Evolutionary conservation across 768 basidiomycete genomes (phyloP), one percentile per base, ranked within the genome.

Genomic region (Boletus rubescentipes): DNA sequence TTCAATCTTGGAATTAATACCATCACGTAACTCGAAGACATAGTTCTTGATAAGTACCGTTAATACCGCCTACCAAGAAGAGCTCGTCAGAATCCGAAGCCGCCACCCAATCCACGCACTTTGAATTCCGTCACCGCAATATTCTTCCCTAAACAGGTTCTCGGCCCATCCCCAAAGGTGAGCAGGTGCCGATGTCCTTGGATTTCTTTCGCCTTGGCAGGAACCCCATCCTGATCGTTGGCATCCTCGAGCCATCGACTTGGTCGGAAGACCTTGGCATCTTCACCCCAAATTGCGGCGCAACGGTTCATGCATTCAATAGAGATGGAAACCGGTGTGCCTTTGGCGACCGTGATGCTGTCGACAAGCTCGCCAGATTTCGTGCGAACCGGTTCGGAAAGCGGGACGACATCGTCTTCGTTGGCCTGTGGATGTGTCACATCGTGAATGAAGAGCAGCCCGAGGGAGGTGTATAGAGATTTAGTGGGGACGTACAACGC

Each of bases 331-430:
- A 87, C 59, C 0, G 64, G 55, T 0, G 78, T 78, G 3, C 79
- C 83, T 56, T 79, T 79, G n/a, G 73, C 70, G 29, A 86, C 67
- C 14, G 70, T 41, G 42, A 86, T 62, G 20, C 66, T 72, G 21
- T 69, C 63, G 30, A 79, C 66, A 0, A 60, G 49, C 31, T 72
- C 61, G 0, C 82, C 81, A 0, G 74, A 65, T 2, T 67, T 55
- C 0, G 78, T 78, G 14, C 58, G 64, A n/a, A 85, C 61, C 4
- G 83, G 81, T 4, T 62, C 59, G 2, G 73, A 73, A 12, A 87
- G 75, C 0, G 85, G 85, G 15, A 89, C 73, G 1, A 84, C 63
- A 50, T 84, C 81, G 58, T 87, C 84, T 56, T 77, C 68, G 1
- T 62, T 57, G 0, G 81, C 77, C 75, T 82, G 51, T 74, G 2